These are phyloP conservation scores for Magnusiomyces tetraspermus DNA, from an alignment of 1,139 yeast species.

Conservation along the genomic window DNA sequence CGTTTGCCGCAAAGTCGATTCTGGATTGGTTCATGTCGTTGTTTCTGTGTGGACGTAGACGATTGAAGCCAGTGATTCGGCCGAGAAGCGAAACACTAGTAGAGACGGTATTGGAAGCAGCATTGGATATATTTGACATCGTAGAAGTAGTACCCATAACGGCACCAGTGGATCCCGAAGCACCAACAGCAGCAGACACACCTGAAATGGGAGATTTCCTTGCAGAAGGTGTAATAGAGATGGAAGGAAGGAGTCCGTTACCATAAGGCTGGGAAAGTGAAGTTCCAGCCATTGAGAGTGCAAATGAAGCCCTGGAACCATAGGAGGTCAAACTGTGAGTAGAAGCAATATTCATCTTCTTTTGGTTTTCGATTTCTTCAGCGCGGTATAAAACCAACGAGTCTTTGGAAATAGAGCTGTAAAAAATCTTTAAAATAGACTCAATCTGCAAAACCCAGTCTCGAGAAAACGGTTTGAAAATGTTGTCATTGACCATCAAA, in stretches of 20 bases:
- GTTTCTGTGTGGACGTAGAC: constrained; percentile 17
- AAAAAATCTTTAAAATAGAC: constrained; percentile 22
- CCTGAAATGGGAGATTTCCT: background rate
- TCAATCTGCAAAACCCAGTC: constrained; percentile 28
- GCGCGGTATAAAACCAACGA: constrained; percentile 24
- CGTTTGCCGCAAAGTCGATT: constrained; percentile 12
- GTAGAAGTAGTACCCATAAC: constrained; percentile 3
- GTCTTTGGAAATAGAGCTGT: constrained; percentile 25
- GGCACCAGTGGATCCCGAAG: background rate
- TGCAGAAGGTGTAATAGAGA: constrained; percentile 14
- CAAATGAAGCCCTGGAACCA: constrained; percentile 9
- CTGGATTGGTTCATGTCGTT: constrained; percentile 23
- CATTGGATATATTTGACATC: background rate
- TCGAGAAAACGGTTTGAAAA: constrained; percentile 18
- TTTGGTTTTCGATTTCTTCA: constrained; percentile 13
- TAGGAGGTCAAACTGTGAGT: constrained; percentile 1
- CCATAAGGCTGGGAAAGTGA: constrained; percentile 7
- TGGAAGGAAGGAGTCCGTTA: constrained; percentile 11
- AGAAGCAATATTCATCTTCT: constrained; percentile 6
- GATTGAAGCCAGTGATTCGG: constrained; percentile 19
- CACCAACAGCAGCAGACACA: background rate
- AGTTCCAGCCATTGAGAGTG: constrained; percentile 1
- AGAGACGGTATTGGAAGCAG: background rate
- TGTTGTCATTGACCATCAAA: constrained; percentile 20
- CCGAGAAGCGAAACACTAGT: constrained; percentile 20